Conservation (phyloP, 345 rosid species). For the Camelina hispida region DNA sequence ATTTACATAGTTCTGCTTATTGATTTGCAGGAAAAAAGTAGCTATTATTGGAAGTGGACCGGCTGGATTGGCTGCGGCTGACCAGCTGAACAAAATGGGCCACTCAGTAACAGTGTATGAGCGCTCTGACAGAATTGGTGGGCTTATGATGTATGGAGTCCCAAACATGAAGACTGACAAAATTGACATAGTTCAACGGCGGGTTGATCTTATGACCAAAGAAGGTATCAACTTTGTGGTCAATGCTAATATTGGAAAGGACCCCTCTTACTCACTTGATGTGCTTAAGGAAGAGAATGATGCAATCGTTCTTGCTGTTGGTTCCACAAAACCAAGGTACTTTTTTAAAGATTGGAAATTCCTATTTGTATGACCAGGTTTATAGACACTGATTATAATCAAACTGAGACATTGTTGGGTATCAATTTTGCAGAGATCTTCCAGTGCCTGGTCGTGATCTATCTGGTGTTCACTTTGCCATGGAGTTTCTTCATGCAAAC, state of each 20-base stretch:
- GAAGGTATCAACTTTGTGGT: conserved; percentile 93
- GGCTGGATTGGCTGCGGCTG: conserved; percentile 97
- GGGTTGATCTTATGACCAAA: conserved; percentile 86
- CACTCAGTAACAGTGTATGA: conserved; percentile 93
- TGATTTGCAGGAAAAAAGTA: conserved; percentile 68
- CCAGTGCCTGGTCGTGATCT: conserved; percentile 90
- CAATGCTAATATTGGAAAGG: conserved; percentile 86
- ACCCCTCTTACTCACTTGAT: conserved; percentile 74
- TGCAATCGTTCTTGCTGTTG: conserved; percentile 89
- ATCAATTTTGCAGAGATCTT: conserved; percentile 79
- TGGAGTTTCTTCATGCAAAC: conserved; percentile 96
- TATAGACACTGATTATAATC: background rate
- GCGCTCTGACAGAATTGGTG: conserved; percentile 97
- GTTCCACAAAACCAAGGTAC: conserved; percentile 97
- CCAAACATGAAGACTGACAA: conserved; percentile 99
- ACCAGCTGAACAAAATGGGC: conserved; percentile 95
- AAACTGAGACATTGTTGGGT: conserved; percentile 17
- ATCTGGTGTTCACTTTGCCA: conserved; percentile 94
- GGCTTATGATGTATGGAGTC: conserved; percentile 99
- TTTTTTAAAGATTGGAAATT: background rate
- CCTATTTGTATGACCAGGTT: background rate
- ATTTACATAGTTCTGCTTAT: conserved; percentile 11
- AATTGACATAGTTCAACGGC: conserved; percentile 85
- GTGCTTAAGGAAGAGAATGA: conserved; percentile 77
- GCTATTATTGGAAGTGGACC: conserved; percentile 98